Evolutionary conservation across 176 grass and related monocot species (phyloP).

Genomic region (Cenchrus americanus): DNA sequence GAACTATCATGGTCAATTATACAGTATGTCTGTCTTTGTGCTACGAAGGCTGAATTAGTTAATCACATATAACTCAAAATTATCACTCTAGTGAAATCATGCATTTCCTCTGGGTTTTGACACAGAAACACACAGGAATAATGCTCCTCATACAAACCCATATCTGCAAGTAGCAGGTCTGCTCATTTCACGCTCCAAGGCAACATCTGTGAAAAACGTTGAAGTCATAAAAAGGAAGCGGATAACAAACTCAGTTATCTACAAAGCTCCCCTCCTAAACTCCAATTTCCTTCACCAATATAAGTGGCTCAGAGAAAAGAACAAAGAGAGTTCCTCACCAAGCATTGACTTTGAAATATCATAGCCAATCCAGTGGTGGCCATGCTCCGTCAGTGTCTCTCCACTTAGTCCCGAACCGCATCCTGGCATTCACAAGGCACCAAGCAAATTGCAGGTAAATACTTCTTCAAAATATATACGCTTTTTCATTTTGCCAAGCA

Average conservation of each 20-base stretch:
- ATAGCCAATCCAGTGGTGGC: conserved; percentile 94
- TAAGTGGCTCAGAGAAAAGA: not conserved
- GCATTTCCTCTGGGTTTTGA: not conserved
- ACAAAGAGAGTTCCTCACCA: conserved; percentile 49
- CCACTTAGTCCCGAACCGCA: conserved; percentile 94
- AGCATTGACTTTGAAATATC: conserved; percentile 96
- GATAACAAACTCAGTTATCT: not conserved
- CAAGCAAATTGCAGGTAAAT: not conserved
- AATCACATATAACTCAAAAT: not conserved
- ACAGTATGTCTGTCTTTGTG: not conserved
- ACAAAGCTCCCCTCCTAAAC: not conserved
- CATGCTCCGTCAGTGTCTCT: conserved; percentile 79
- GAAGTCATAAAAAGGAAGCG: conserved; percentile 2
- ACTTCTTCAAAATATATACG: not conserved
- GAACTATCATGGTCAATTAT: not conserved
- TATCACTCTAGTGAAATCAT: not conserved
- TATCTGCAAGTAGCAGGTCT: conserved; percentile 85
- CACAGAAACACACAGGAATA: not conserved
- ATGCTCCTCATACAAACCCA: conserved; percentile 67
- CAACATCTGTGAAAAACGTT: conserved; percentile 56
- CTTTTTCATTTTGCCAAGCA: not conserved
- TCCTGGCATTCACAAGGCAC: conserved; percentile 38
- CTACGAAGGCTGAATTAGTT: not conserved
- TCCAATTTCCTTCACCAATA: not conserved
- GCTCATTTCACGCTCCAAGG: conserved; percentile 76